Base-by-base conservation (phyloP, 176 grass and related monocot genomes). In the Leersia perrieri region DNA sequence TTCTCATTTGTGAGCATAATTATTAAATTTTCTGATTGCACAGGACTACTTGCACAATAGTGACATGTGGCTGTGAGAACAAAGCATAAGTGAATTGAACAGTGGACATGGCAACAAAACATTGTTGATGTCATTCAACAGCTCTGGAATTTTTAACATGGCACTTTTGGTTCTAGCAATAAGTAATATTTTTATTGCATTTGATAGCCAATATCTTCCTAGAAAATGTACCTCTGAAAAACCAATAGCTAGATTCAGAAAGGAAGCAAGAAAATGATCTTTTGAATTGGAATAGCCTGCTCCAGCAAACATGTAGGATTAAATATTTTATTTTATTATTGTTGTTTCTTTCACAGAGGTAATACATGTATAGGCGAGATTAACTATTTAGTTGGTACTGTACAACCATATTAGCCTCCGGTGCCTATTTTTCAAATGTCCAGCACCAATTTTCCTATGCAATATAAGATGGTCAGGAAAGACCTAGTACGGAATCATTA, bases 91-190 rank as follows among this genome's bases (percentile, higher is more conserved):
- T 22, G 28, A 53, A 83, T 18, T 53, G 31, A 36, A 23, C 30
- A 12, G 53, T 40, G 11, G 14, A 31, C 28, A 70, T 60, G 44
- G 38, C 53, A 55, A 2, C 67, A 72, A 11, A 72, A 27, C 4
- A 72, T 70, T 32, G 11, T n/a, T 47, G 23, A 32, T 44, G 58
- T 30, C 5, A 42, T 30, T 63, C 25, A 30, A 63, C 58, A 77
- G 73, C 73, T 76, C 35, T 40, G 9, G 12, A 36, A 29, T 63
- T 41, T 41, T 4, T 63, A 76, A 30, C 9, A 30, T 29, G 4
- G n/a, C 74, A 41, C 57, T 40, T 41, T 41, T 76, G 25, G 9
- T 57, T 41, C 35, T 16, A 76, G 35, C 74, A 77, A 22, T 77
- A 18, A 38, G 8, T 13, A 22, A 23, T 30, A 9, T 42, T 77